These are phyloP conservation scores for Fusarium ambrosium DNA, from an alignment of 2,329 filamentous ascomycete genomes.

Conservation along the genomic window DNA sequence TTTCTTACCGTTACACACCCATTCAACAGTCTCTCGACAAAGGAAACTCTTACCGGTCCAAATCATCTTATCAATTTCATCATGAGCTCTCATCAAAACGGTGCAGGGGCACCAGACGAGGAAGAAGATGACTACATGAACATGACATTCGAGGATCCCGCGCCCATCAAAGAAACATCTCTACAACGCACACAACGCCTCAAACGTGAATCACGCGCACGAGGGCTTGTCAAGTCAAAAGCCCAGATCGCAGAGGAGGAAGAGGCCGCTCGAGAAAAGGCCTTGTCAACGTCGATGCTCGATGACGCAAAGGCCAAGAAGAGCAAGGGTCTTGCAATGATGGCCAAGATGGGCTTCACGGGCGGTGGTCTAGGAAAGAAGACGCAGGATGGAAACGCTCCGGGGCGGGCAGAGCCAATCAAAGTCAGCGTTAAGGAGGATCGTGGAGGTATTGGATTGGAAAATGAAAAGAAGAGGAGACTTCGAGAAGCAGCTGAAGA, in stretches of 20 bases:
- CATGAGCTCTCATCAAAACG: slow-evolving; percentile 29
- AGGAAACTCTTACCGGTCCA: background rate
- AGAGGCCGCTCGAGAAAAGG: slow-evolving; percentile 78
- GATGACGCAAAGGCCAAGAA: slow-evolving; percentile 66
- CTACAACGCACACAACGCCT: slow-evolving; percentile 67
- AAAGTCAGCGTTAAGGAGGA: slow-evolving; percentile 82
- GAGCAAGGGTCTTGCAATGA: slow-evolving; percentile 95
- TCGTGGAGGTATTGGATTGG: slow-evolving; percentile 85
- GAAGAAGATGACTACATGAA: slow-evolving; percentile 98
- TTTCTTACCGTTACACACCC: background rate
- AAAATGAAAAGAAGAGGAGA: slow-evolving; percentile 86
- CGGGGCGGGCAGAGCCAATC: slow-evolving; percentile 75
- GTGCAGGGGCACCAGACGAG: slow-evolving; percentile 58
- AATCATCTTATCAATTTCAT: background rate
- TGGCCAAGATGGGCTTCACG: slow-evolving; percentile 94
- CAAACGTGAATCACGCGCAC: slow-evolving; percentile 75
- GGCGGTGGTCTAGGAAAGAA: slow-evolving; percentile 78
- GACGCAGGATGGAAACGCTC: slow-evolving; percentile 60
- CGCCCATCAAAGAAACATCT: slow-evolving; percentile 67
- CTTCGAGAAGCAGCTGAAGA: slow-evolving; percentile 73
- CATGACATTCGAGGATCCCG: slow-evolving; percentile 84
- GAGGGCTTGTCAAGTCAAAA: slow-evolving; percentile 81
- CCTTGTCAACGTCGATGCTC: slow-evolving; percentile 80
- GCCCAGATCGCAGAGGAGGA: slow-evolving; percentile 84
- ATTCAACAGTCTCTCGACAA: background rate